phyloP scores from a whole-genome alignment of 495 filamentous ascomycete species.

The Lentithecium fluviatile region DNA sequence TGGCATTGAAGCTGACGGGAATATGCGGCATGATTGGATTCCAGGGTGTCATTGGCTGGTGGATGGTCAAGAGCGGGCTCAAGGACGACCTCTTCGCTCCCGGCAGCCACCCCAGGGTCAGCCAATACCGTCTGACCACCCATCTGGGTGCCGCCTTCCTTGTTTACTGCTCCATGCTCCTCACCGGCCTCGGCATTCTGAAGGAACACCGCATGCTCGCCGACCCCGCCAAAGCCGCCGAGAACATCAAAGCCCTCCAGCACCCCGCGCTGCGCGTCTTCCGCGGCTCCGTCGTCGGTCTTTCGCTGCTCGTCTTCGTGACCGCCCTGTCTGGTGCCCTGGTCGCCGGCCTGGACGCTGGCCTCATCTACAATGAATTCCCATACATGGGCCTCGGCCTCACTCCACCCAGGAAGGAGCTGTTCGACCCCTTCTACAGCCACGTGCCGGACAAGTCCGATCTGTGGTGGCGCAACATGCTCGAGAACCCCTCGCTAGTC shows the following conservation, averaged over 20 bases:
- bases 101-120: slow-evolving; percentile 85
- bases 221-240: slow-evolving; percentile 54
- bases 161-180: slow-evolving; percentile 91
- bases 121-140: slow-evolving; percentile 86
- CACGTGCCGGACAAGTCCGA: slow-evolving; percentile 73
- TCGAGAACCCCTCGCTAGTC: slow-evolving; percentile 92
- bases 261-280: slow-evolving; percentile 68
- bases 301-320: slow-evolving; percentile 75
- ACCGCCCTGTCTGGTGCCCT: slow-evolving; percentile 92
- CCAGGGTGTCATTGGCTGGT: slow-evolving; percentile 95
- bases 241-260: slow-evolving; percentile 57
- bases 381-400: slow-evolving; percentile 87
- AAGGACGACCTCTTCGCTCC: slow-evolving; percentile 92
- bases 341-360: slow-evolving; percentile 92
- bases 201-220: slow-evolving; percentile 65
- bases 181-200: slow-evolving; percentile 82
- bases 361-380: slow-evolving; percentile 97
- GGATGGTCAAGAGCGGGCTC: slow-evolving; percentile 97
- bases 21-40: slow-evolving; percentile 89
- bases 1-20: slow-evolving; percentile 73
- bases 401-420: slow-evolving; percentile 74
- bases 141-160: slow-evolving; percentile 87
- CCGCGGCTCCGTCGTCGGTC: slow-evolving; percentile 67
- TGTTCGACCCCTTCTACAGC: slow-evolving; percentile 83
- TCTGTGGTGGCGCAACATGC: slow-evolving; percentile 91